Conservation (phyloP, 1,284 basidiomycete species). For the Naganishia albida region DNA sequence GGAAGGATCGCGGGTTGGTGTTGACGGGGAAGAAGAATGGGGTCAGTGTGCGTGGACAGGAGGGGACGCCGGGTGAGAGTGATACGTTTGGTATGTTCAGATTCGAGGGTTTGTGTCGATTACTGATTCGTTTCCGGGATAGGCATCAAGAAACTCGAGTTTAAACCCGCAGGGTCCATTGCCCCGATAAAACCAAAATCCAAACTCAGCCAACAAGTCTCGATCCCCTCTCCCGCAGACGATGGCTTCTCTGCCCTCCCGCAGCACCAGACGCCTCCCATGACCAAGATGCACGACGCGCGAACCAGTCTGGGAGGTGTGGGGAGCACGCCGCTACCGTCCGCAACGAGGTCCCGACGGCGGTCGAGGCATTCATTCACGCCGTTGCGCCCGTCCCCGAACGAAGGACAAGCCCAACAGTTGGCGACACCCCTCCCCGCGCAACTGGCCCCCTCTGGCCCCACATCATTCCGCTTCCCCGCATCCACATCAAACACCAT, state of each 20-base stretch:
- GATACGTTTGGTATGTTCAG: constrained; percentile 12
- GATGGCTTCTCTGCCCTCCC: constrained; percentile 22
- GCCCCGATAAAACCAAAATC: constrained; percentile 6
- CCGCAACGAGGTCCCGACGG: constrained; percentile 24
- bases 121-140: no score
- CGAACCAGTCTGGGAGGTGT: constrained; percentile 6
- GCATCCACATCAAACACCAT: constrained; percentile 9
- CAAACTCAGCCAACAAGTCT: constrained; percentile 28
- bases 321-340: constrained; percentile 26
- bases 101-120: no score
- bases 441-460: neutral
- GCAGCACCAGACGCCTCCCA: neutral
- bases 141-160: constrained; percentile 27
- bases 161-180: constrained; percentile 8
- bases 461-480: neutral
- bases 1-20: constrained; percentile 26
- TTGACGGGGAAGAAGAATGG: constrained; percentile 27
- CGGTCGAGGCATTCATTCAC: constrained; percentile 17
- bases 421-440: constrained; percentile 4
- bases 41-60: neutral
- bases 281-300: constrained; percentile 11
- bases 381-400: constrained; percentile 6
- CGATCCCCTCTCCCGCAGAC: constrained; percentile 15
- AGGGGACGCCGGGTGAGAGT: constrained; percentile 1
- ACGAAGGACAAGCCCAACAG: neutral